Evolutionary conservation across 1,284 basidiomycete genomes (phyloP), one percentile per base, ranked within the genome.

Genomic region (Sporisorium sorghi): DNA sequence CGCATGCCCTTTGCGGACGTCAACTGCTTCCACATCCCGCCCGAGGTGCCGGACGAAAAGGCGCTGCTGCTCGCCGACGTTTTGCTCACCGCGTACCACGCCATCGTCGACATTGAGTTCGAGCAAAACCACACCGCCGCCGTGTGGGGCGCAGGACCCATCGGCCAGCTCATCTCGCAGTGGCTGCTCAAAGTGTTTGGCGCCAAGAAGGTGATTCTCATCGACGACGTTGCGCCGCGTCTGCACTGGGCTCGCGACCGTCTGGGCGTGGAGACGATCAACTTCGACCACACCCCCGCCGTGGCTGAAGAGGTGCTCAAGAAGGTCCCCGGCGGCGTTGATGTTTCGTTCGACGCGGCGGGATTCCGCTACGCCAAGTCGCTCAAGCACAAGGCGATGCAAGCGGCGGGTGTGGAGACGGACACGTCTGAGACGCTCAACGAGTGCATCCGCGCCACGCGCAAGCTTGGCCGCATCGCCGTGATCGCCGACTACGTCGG

Each of bases 21-120:
- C 61, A 92, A 92, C 85, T 87, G 89, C 42, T 86, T 92, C 37
- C 89, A 89, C 40, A 87, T 93, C 4, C 92, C 92, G 0, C 88
- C 72, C 35, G 53, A 51, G 54, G 52, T 79, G 12, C 51, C 73
- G 3, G 77, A 79, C 43, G 77, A 79, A 32, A 62, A 61, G 52
- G 90, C 86, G 0, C 72, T 91, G 4, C 90, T 89, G 81, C 86
- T 92, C 9, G 90, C 89, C 6, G 91, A 92, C 73, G 88, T 92
- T n/a, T 85, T 91, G 5, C 88, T 89, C 7, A 91, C 90, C 1
- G 89, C 89, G n/a, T 92, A 91, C 79, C 91, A 92, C 82, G 86
- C 86, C 40, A 90, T 92, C 9, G 88, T 89, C 30, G 90, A 91
- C 77, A 90, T 90, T 1, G 90, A 88, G 8, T 89, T 92, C 33